Conservation (phyloP, 805 yeast genomes). For the Candida germanica region DNA sequence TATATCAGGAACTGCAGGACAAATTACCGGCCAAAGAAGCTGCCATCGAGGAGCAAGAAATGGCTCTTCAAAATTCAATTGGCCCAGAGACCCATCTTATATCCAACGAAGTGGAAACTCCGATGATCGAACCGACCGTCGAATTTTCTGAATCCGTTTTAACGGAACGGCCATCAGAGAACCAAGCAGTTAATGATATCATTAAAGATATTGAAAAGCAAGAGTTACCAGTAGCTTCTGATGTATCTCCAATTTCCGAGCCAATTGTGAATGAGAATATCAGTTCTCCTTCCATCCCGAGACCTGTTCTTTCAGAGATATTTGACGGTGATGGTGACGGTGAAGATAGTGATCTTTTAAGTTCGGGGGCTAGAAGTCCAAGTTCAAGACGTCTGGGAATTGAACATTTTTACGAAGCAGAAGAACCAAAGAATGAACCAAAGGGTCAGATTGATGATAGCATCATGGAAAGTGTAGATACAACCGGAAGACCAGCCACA, state of each 20-base stretch:
- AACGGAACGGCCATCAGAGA: too few species aligned
- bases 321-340: slow-evolving; percentile 7
- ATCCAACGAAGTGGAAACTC: too few species aligned
- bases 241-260: neutral
- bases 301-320: slow-evolving; percentile 12
- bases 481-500: too few species aligned
- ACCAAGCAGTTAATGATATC: neutral
- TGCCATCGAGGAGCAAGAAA: too few species aligned
- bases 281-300: slow-evolving; percentile 4
- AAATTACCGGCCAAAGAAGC: too few species aligned
- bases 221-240: neutral
- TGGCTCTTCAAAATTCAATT: too few species aligned
- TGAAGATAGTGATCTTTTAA: slow-evolving; percentile 5
- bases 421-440: too few species aligned
- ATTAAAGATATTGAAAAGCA: neutral
- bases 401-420: slow-evolving; percentile 6
- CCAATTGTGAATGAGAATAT: neutral
- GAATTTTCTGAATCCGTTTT: slow-evolving; percentile 1
- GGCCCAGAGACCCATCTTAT: too few species aligned
- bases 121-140: slow-evolving; percentile 6
- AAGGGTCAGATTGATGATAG: too few species aligned
- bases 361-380: slow-evolving; percentile 10
- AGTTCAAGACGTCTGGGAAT: slow-evolving; percentile 7
- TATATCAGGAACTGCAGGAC: too few species aligned
- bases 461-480: too few species aligned